Evolutionary conservation across 2,329 filamentous ascomycete genomes (phyloP).

Genomic region (Clonostachys solani): DNA sequence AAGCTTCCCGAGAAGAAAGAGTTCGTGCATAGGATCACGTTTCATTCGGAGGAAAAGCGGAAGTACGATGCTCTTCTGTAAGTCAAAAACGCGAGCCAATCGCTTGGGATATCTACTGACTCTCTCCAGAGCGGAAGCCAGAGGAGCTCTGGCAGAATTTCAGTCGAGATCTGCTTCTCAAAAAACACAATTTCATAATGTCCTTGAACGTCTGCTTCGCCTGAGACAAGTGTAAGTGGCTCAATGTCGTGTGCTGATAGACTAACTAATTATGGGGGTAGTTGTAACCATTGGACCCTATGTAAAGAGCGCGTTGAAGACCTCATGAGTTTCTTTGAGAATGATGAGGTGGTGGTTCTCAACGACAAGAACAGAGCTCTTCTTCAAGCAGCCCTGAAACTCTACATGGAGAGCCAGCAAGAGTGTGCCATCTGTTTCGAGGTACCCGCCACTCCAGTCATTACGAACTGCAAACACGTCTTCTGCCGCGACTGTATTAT

Average conservation of each 20-base stretch:
- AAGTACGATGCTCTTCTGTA: constrained; percentile 73
- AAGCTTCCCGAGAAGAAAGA: constrained; percentile 74
- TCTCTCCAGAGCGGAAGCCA: constrained; percentile 59
- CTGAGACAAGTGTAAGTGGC: constrained; percentile 64
- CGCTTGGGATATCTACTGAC: constrained; percentile 10
- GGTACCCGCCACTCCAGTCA: constrained; percentile 65
- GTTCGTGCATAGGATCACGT: constrained; percentile 70
- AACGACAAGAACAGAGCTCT: constrained; percentile 68
- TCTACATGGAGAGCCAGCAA: constrained; percentile 76
- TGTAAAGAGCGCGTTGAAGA: constrained; percentile 70
- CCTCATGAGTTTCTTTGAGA: constrained; percentile 66
- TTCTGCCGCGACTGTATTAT: constrained; percentile 75
- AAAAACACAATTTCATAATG: constrained; percentile 61
- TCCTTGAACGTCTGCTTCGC: constrained; percentile 78
- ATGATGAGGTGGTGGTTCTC: constrained; percentile 62
- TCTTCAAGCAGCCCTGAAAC: constrained; percentile 69
- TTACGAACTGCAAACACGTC: constrained; percentile 79
- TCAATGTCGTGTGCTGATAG: not conserved
- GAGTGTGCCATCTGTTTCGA: constrained; percentile 83
- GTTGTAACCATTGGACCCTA: constrained; percentile 84
- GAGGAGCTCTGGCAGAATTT: constrained; percentile 63
- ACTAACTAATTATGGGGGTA: constrained; percentile 15
- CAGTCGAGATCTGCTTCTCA: constrained; percentile 38
- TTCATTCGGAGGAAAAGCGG: constrained; percentile 67
- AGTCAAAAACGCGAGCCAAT: constrained; percentile 16